Evolutionary conservation across 2,329 filamentous ascomycete species (phyloP).

Genomic region (Rhynchosporium secalis): DNA sequence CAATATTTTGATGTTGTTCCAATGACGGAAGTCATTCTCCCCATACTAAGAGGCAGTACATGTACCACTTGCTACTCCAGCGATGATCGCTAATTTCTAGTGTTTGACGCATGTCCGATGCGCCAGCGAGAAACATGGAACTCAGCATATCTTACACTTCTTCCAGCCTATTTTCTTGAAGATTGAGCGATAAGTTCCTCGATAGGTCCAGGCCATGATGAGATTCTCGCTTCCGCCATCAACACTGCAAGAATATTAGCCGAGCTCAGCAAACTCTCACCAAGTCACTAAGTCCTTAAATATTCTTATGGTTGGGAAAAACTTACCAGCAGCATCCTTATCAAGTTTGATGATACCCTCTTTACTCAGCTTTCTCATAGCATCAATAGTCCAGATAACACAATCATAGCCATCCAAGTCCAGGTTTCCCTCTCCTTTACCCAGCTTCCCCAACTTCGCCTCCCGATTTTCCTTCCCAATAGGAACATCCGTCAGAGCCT

Average conservation of each 20-base stretch:
- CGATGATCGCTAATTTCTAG: neutral
- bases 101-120: neutral
- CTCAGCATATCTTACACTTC: too few species aligned
- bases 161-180: neutral
- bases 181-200: slow-evolving; percentile 1
- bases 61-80: too few species aligned
- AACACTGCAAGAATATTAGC: neutral
- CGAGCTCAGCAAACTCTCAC: neutral
- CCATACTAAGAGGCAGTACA: too few species aligned
- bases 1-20: too few species aligned
- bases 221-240: neutral
- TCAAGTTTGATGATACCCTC: slow-evolving; percentile 24
- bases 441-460: slow-evolving; percentile 9
- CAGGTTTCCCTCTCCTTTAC: slow-evolving; percentile 25
- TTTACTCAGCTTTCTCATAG: slow-evolving; percentile 19
- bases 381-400: slow-evolving; percentile 32
- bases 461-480: slow-evolving; percentile 26
- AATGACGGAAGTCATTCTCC: too few species aligned
- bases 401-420: slow-evolving; percentile 32
- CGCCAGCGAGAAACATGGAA: too few species aligned
- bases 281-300: too few species aligned
- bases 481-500: slow-evolving; percentile 23
- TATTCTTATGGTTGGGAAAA: too few species aligned
- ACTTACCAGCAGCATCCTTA: neutral
- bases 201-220: slow-evolving; percentile 5